These are phyloP conservation scores for Globisporangium alternatum DNA, from an alignment of 352 stramenopile species.

Conservation along the genomic window DNA sequence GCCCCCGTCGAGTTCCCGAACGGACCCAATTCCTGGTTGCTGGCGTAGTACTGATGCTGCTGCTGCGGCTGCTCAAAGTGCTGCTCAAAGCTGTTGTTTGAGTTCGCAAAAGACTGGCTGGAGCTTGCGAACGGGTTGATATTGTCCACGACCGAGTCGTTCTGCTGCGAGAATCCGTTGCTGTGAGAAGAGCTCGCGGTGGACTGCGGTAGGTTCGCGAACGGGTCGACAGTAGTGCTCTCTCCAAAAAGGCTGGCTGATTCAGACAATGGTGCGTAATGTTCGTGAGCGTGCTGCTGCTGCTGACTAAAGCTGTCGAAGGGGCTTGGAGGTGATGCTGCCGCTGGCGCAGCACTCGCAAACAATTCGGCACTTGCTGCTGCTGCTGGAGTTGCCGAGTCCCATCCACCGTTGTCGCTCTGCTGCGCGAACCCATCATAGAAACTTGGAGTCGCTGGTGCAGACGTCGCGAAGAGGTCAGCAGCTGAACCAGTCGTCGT, in stretches of 20 bases:
- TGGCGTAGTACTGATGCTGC: slow-evolving; percentile 8
- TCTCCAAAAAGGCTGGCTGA: not conserved
- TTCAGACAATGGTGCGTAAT: not conserved
- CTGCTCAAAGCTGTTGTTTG: slow-evolving; percentile 8
- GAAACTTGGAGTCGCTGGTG: not conserved
- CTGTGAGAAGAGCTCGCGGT: slow-evolving; percentile 1
- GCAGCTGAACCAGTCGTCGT: not conserved
- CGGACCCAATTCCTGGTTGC: slow-evolving; percentile 2
- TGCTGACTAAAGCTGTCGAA: slow-evolving; percentile 11
- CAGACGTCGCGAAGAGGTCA: slow-evolving; percentile 12
- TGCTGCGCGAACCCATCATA: slow-evolving; percentile 8
- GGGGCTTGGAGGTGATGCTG: not conserved
- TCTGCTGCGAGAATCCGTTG: slow-evolving; percentile 8
- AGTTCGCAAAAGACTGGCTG: not conserved
- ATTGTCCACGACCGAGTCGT: not conserved
- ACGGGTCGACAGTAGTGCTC: slow-evolving; percentile 2
- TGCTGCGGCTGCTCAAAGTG: slow-evolving; percentile 5
- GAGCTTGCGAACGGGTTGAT: not conserved
- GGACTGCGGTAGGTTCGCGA: not conserved
- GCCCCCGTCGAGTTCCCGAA: not conserved
- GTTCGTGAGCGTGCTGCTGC: not conserved
- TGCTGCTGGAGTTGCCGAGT: not conserved
- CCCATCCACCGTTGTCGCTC: slow-evolving; percentile 4
- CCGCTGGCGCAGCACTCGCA: not conserved
- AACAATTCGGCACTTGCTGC: slow-evolving; percentile 8